A percentile compares a stretch with the other conserved stretches of the same genome.
phyloP scores from a whole-genome alignment of 2,329 filamentous ascomycete genomes.

The Hirsutella thompsonii region DNA sequence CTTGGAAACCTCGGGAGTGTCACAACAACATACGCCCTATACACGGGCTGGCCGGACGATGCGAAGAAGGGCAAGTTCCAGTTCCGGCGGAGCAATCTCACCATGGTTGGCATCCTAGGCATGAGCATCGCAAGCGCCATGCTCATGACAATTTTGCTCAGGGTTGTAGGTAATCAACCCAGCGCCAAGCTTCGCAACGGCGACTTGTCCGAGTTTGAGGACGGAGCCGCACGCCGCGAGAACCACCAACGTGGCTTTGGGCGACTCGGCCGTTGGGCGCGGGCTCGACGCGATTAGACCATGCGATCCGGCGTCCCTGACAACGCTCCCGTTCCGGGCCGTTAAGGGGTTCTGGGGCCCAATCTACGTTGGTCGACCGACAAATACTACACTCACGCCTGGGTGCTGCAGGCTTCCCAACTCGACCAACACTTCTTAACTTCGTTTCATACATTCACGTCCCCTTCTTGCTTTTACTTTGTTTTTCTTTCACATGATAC shows the following conservation, averaged over 20 bases:
- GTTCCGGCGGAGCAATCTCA: conserved; percentile 72
- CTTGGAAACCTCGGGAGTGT: conserved; percentile 80
- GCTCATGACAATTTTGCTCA: conserved; percentile 55
- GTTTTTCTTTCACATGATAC: conserved; percentile 24
- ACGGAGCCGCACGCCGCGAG: conserved; percentile 49
- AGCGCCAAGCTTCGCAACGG: conserved; percentile 29
- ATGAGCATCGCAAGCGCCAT: conserved; percentile 63
- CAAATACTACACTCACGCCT: too few species aligned
- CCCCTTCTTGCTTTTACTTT: conserved; percentile 5
- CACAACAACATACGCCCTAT: conserved; percentile 78
- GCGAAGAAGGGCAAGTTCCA: conserved; percentile 52
- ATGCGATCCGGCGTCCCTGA: too few species aligned
- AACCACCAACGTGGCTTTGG: conserved; percentile 44
- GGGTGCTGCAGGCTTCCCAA: background rate
- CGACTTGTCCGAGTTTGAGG: conserved; percentile 34
- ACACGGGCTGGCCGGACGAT: conserved; percentile 75
- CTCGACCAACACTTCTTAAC: background rate
- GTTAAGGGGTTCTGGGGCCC: too few species aligned
- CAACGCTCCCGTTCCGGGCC: too few species aligned
- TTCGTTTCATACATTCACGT: background rate
- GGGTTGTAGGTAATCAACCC: conserved; percentile 39
- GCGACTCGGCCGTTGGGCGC: conserved; percentile 22
- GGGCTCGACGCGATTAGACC: background rate
- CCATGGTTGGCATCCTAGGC: conserved; percentile 77
- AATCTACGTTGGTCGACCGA: too few species aligned